Evolutionary conservation across 768 basidiomycete genomes (phyloP).

Genomic region (Pholiota molesta): DNA sequence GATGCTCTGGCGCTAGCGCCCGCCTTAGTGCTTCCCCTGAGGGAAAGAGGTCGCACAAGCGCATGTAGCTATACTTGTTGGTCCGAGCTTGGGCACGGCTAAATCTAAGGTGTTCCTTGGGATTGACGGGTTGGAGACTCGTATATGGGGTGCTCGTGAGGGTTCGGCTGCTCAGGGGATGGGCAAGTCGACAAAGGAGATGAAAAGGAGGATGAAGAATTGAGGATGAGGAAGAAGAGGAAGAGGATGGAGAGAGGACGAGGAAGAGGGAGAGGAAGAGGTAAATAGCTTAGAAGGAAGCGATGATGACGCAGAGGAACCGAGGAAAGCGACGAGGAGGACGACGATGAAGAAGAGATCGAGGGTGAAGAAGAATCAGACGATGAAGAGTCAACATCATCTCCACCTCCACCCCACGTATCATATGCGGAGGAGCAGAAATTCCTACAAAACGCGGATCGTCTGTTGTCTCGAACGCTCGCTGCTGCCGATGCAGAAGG

Average conservation of each 20-base stretch:
- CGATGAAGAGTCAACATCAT: neutral
- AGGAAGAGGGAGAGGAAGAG: slow-evolving; percentile 20
- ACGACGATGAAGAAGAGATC: slow-evolving; percentile 19
- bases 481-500: slow-evolving; percentile 35
- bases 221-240: slow-evolving; percentile 25
- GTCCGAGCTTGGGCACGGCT: slow-evolving; percentile 64
- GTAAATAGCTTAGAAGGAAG: slow-evolving; percentile 22
- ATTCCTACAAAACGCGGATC: slow-evolving; percentile 36
- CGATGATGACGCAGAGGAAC: slow-evolving; percentile 19
- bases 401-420: slow-evolving; percentile 15
- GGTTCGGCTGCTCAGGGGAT: slow-evolving; percentile 21
- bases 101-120: slow-evolving; percentile 64
- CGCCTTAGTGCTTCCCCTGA: neutral
- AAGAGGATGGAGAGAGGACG: slow-evolving; percentile 30
- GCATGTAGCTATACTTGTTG: slow-evolving; percentile 66
- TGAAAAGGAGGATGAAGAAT: slow-evolving; percentile 27
- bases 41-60: slow-evolving; percentile 32
- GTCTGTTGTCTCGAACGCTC: slow-evolving; percentile 38
- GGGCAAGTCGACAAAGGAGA: slow-evolving; percentile 27
- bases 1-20: slow-evolving; percentile 5
- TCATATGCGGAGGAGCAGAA: slow-evolving; percentile 34
- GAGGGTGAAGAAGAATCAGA: slow-evolving; percentile 10
- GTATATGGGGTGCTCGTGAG: slow-evolving; percentile 41
- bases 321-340: slow-evolving; percentile 24
- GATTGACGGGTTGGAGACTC: slow-evolving; percentile 65